Conservation (phyloP, 1,284 basidiomycete species). For the Malassezia sp. region DNA sequence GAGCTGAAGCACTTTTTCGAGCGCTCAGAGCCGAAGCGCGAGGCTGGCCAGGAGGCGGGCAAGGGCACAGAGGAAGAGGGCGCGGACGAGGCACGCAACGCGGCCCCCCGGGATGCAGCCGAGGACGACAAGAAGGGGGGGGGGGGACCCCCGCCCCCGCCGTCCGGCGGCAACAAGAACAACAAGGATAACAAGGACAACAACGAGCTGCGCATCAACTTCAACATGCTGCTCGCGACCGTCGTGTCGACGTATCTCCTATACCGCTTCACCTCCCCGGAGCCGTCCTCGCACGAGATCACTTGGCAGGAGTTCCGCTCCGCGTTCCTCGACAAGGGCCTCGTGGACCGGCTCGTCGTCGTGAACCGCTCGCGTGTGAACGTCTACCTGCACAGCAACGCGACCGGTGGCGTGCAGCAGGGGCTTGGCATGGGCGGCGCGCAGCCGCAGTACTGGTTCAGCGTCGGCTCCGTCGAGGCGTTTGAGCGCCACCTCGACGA, state of each 20-base stretch:
- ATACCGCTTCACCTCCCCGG: slow-evolving; percentile 55
- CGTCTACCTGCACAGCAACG: slow-evolving; percentile 69
- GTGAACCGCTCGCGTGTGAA: slow-evolving; percentile 83
- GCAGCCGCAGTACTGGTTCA: slow-evolving; percentile 65
- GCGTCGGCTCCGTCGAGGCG: slow-evolving; percentile 91
- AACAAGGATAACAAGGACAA: slow-evolving; percentile 20
- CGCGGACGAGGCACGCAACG: slow-evolving; percentile 19
- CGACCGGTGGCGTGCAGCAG: slow-evolving; percentile 56
- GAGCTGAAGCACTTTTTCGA: slow-evolving; percentile 36
- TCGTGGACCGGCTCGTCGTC: slow-evolving; percentile 87
- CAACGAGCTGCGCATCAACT: slow-evolving; percentile 36
- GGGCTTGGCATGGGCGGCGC: slow-evolving; percentile 20
- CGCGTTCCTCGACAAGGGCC: slow-evolving; percentile 84
- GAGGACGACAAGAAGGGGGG: slow-evolving; percentile 21
- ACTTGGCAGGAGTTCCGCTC: slow-evolving; percentile 98
- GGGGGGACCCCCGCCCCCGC: slow-evolving; percentile 12
- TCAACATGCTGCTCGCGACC: slow-evolving; percentile 37
- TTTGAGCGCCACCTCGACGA: slow-evolving; percentile 91
- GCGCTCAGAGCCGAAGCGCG: slow-evolving; percentile 18
- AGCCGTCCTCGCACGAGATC: slow-evolving; percentile 63
- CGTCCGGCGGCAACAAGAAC: slow-evolving; percentile 8
- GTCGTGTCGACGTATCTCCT: slow-evolving; percentile 59
- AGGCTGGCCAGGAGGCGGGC: slow-evolving; percentile 11
- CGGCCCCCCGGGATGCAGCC: not conserved
- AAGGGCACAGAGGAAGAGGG: slow-evolving; percentile 13